A percentile compares a stretch with the other conserved stretches of the same genome.
phyloP scores from a whole-genome alignment of 2,329 filamentous ascomycete species.

The Aureobasidium sp. region DNA sequence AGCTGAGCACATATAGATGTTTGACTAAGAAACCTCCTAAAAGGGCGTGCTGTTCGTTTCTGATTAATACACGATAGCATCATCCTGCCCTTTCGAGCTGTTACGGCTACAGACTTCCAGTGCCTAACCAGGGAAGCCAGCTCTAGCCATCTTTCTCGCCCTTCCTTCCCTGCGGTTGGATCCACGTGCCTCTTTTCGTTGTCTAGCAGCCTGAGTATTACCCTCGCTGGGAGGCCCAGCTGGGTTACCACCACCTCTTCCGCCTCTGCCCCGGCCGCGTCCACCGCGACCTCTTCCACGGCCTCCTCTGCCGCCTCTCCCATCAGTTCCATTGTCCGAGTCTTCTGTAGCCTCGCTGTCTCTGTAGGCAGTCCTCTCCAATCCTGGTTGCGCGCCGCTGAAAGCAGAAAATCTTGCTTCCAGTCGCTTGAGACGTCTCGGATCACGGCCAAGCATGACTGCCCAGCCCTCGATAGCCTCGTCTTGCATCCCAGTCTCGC shows the following conservation, averaged over 20 bases:
- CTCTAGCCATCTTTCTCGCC: conserved; percentile 53
- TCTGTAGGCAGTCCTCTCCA: conserved; percentile 60
- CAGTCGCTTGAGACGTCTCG: conserved; percentile 57
- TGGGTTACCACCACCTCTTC: conserved; percentile 47
- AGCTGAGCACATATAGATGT: too few relatives aligned
- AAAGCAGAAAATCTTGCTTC: conserved; percentile 63
- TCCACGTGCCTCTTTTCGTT: conserved; percentile 75
- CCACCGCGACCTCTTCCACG: conserved; percentile 42
- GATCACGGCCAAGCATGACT: conserved; percentile 70
- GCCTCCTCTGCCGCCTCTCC: conserved; percentile 32
- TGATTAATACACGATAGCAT: neutral
- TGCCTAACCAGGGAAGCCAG: conserved; percentile 37
- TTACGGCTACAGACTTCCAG: neutral
- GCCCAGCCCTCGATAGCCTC: conserved; percentile 93
- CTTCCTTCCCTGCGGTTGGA: conserved; percentile 71
- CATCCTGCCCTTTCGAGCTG: neutral
- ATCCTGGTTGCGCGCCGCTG: conserved; percentile 54
- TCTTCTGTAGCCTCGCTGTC: conserved; percentile 46
- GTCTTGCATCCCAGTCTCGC: conserved; percentile 81
- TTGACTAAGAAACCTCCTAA: too few relatives aligned
- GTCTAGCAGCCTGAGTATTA: conserved; percentile 61
- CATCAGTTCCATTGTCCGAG: conserved; percentile 43
- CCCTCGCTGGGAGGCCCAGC: conserved; percentile 59
- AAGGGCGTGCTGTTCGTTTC: too few relatives aligned
- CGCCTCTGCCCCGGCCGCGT: conserved; percentile 31